Base-by-base conservation (phyloP, 2,329 filamentous ascomycete species). In the Ophiostoma tasmaniense region DNA sequence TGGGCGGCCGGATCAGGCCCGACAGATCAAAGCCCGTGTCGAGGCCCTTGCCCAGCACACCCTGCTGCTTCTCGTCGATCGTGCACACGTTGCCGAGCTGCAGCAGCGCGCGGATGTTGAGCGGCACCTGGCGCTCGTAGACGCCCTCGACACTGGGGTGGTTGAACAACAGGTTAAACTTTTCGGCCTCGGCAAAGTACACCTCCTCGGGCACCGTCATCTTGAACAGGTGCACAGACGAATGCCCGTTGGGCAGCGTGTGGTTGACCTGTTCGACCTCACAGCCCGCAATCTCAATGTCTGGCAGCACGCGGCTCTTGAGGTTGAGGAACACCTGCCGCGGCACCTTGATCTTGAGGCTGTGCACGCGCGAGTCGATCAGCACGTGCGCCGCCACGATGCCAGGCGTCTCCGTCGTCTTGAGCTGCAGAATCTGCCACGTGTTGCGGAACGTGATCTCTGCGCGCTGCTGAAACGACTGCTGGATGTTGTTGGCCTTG, bases 111-210 rank as follows among this genome's bases (percentile, higher is more conserved):
- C 94, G 87, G 65, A 96, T 86, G 72, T 91, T 92, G 6, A 98
- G 82, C 0, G 96, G 93, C 1, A 99, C 84, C 73, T 97, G 90
- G 75, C 90, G 94, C 80, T 99, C 96, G 75, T 99, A 99, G 17
- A 99, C 93, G 37, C 96, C 96, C 78, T 99, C 95, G 1, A 99
- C 91, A 77, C 93, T 97, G 0, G 93, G 87, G 76, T 99, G 93
- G 72, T 94, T 93, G 81, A 97, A 94, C 1, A 98, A 82, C 35
- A 89, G 80, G 1, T 89, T 87, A 71, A 98, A 89, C 76, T 93
- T 96, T 71, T 93, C 90, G 0, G 89, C 84, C 77, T 98, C 92
- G 62, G 89, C 87, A 71, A 97, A 87, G 78, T 96, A 99, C 0
- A 91, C 84, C 69, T 95, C 89, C 77, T 99, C 95, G 0, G 91